Conservation (phyloP, 495 filamentous ascomycete genomes). For the Lindgomyces ingoldianus region DNA sequence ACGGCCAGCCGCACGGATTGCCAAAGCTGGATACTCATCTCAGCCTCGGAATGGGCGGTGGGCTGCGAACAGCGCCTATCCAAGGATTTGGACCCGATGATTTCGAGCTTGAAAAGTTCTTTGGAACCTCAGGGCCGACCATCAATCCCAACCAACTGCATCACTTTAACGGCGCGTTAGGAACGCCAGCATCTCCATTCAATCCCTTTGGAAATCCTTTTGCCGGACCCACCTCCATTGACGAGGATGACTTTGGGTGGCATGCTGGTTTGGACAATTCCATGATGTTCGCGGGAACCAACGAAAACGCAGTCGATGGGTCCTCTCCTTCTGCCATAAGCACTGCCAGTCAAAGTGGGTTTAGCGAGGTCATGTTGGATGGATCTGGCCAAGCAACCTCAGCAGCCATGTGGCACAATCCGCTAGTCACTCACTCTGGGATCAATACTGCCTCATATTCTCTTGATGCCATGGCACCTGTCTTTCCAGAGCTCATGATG, state of each 20-base stretch:
- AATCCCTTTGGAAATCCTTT: constrained; percentile 60
- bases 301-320: constrained; percentile 81
- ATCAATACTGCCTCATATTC: constrained; percentile 63
- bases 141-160: constrained; percentile 90
- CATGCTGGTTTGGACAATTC: constrained; percentile 77
- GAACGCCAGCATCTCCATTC: constrained; percentile 72
- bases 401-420: constrained; percentile 65
- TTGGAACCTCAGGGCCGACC: constrained; percentile 64
- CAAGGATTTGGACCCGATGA: constrained; percentile 64
- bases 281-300: constrained; percentile 66
- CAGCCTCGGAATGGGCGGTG: constrained; percentile 60
- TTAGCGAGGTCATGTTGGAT: constrained; percentile 91
- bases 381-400: constrained; percentile 59
- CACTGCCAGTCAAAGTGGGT: constrained; percentile 84
- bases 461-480: constrained; percentile 53
- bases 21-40: constrained; percentile 85
- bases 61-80: constrained; percentile 76
- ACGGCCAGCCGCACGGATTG: constrained; percentile 65
- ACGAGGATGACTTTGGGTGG: constrained; percentile 87
- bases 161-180: constrained; percentile 83
- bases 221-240: constrained; percentile 54
- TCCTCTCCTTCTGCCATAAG: constrained; percentile 95
- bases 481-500: constrained; percentile 41
- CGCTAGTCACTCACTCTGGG: constrained; percentile 61
- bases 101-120: constrained; percentile 74